A percentile compares a stretch with the other conserved stretches of the same genome.
These are phyloP conservation scores for Naematelia aurantialba DNA, from an alignment of 768 basidiomycete genomes.

Conservation along the genomic window DNA sequence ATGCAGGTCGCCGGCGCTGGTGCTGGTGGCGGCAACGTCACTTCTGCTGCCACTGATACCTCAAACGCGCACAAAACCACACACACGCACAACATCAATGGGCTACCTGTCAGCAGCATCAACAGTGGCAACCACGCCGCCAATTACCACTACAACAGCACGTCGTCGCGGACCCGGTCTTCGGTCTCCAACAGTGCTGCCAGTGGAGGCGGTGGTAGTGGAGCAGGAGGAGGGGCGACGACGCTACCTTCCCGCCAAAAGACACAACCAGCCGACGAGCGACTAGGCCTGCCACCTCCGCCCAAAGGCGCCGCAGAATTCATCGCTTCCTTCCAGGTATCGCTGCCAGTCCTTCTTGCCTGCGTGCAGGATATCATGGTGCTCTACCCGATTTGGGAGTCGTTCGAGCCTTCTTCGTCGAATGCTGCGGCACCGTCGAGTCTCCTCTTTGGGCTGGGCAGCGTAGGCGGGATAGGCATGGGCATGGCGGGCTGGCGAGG, in stretches of 20 bases:
- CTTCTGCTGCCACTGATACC: not conserved
- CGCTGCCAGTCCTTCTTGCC: conserved; percentile 71
- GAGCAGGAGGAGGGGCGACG: too few relatives aligned
- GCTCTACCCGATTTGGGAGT: conserved; percentile 83
- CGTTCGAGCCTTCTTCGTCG: conserved; percentile 57
- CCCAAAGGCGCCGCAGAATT: conserved; percentile 56
- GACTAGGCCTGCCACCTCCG: conserved; percentile 17
- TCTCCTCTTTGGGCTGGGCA: too few relatives aligned
- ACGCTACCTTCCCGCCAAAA: conserved; percentile 51
- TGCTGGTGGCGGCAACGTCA: conserved; percentile 48
- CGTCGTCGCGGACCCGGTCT: conserved; percentile 33
- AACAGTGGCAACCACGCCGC: not conserved
- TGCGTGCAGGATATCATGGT: conserved; percentile 88
- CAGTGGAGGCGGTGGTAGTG: too few relatives aligned
- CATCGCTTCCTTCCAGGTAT: conserved; percentile 80
- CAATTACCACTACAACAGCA: conserved; percentile 27
- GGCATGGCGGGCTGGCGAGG: too few relatives aligned
- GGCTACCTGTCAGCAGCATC: not conserved
- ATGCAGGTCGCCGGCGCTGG: not conserved
- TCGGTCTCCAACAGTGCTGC: conserved; percentile 7
- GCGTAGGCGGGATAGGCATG: too few relatives aligned
- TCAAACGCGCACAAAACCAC: not conserved
- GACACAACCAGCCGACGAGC: conserved; percentile 45
- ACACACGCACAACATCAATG: not conserved
- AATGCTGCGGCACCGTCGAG: not conserved